Conservation (phyloP, 2,329 filamentous ascomycete species). For the Thielaviopsis populi region DNA sequence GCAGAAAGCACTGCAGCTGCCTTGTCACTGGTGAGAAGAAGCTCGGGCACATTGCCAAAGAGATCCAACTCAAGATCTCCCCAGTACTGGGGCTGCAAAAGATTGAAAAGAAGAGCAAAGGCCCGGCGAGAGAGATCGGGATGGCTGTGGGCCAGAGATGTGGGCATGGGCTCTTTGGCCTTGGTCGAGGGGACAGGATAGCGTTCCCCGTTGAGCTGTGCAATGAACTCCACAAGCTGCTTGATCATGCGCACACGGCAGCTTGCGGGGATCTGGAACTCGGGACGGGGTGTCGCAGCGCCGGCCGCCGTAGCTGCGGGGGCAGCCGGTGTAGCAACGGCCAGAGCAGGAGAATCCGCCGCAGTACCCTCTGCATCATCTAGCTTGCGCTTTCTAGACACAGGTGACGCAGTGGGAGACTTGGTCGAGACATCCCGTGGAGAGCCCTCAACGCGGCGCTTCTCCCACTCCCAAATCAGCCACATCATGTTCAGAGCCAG, state of each 20-base stretch:
- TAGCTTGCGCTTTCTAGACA: slow-evolving; percentile 59
- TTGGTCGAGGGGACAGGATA: slow-evolving; percentile 62
- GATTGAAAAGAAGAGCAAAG: slow-evolving; percentile 63
- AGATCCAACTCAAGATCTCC: slow-evolving; percentile 81
- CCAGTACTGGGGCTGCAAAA: slow-evolving; percentile 82
- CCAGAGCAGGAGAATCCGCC: slow-evolving; percentile 3
- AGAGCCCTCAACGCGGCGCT: slow-evolving; percentile 57
- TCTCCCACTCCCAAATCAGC: slow-evolving; percentile 85
- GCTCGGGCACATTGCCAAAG: slow-evolving; percentile 70
- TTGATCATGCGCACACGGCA: slow-evolving; percentile 74
- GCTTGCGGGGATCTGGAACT: slow-evolving; percentile 52
- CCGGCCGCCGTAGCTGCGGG: background rate
- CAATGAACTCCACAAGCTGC: slow-evolving; percentile 91
- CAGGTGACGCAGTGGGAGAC: slow-evolving; percentile 42
- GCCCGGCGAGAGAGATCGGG: slow-evolving; percentile 47
- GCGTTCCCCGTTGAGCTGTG: slow-evolving; percentile 62
- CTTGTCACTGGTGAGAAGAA: slow-evolving; percentile 70
- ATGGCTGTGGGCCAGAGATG: slow-evolving; percentile 26
- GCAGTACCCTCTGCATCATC: slow-evolving; percentile 36
- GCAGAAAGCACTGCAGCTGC: slow-evolving; percentile 44
- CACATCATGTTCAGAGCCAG: slow-evolving; percentile 81
- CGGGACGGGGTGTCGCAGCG: slow-evolving; percentile 28
- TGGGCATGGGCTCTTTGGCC: slow-evolving; percentile 37
- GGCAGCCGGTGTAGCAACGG: background rate
- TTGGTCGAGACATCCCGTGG: slow-evolving; percentile 15